Percentiles rank a stretch among this genome's conserved stretches.
These are phyloP conservation scores for Macadamia integrifolia DNA, from an alignment of 164 flowering plant species.

Conservation along the genomic window DNA sequence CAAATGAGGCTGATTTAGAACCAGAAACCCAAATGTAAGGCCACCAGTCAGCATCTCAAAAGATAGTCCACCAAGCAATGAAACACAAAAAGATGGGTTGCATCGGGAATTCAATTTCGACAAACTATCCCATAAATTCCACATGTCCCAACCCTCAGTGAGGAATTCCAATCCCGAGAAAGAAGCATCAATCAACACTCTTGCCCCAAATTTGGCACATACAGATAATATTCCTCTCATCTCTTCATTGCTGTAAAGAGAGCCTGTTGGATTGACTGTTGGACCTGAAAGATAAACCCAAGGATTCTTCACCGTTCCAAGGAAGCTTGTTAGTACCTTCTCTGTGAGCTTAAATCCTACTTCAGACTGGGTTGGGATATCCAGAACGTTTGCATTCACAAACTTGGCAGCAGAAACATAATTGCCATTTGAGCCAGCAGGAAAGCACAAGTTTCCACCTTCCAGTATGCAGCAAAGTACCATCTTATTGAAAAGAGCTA, in stretches of 20 bases:
- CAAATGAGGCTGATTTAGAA: conserved; percentile 46
- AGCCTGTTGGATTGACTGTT: conserved; percentile 80
- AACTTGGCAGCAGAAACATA: conserved; percentile 81
- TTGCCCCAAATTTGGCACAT: conserved; percentile 75
- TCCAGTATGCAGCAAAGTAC: conserved; percentile 84
- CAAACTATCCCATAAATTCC: conserved; percentile 60
- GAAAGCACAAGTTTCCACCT: conserved; percentile 84
- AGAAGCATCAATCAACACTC: conserved; percentile 80
- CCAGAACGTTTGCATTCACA: conserved; percentile 54
- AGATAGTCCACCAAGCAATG: conserved; percentile 76
- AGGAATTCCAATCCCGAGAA: conserved; percentile 80
- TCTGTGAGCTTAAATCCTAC: conserved; percentile 72
- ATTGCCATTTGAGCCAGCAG: conserved; percentile 76
- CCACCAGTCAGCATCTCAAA: conserved; percentile 74
- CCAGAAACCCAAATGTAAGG: conserved; percentile 69
- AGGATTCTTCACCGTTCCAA: conserved; percentile 55
- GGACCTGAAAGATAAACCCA: conserved; percentile 94
- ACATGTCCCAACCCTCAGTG: conserved; percentile 37
- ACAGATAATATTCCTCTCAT: conserved; percentile 46
- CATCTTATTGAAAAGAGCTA: conserved; percentile 75
- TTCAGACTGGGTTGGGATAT: conserved; percentile 46
- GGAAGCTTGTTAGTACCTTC: conserved; percentile 33
- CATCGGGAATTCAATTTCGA: conserved; percentile 31
- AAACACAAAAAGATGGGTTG: conserved; percentile 45
- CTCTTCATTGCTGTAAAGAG: conserved; percentile 65